Evolutionary conservation across 1,284 basidiomycete species (phyloP).

Genomic region (Leccinum huronense): DNA sequence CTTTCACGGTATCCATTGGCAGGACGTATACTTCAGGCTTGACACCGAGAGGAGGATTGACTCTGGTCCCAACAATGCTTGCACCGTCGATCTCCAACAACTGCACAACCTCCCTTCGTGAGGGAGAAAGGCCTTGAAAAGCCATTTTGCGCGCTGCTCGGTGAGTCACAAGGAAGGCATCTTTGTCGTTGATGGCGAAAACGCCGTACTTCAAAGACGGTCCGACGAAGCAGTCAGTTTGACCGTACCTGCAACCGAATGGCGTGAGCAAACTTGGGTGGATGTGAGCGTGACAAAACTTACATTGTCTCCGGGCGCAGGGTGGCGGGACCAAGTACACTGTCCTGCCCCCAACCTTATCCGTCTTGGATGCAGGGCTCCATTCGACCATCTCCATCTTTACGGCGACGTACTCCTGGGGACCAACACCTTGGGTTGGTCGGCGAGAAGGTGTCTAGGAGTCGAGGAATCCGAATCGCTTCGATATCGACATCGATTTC

Average conservation of each 20-base stretch:
- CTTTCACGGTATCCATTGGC: constrained; percentile 96
- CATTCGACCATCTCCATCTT: constrained; percentile 94
- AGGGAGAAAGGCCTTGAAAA: constrained; percentile 82
- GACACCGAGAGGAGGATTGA: constrained; percentile 85
- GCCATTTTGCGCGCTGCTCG: constrained; percentile 97
- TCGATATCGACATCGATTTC: constrained; percentile 71
- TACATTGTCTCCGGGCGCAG: constrained; percentile 97
- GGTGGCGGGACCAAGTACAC: constrained; percentile 93
- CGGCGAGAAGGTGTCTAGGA: constrained; percentile 28
- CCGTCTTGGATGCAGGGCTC: constrained; percentile 61
- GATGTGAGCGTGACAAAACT: constrained; percentile 13
- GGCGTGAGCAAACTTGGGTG: constrained; percentile 14
- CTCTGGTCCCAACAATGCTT: constrained; percentile 85
- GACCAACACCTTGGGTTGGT: constrained; percentile 74
- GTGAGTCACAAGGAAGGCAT: constrained; percentile 88
- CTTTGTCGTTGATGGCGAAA: constrained; percentile 82
- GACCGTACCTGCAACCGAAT: constrained; percentile 73
- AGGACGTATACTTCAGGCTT: constrained; percentile 91
- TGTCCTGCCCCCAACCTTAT: constrained; percentile 73
- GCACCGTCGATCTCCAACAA: constrained; percentile 77
- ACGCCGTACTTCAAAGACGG: constrained; percentile 90
- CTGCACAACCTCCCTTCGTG: constrained; percentile 71
- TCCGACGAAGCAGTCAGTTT: constrained; percentile 98
- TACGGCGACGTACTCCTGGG: constrained; percentile 94
- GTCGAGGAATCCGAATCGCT: constrained; percentile 51